These are phyloP conservation scores for Penicillium coffeae DNA, from an alignment of 495 filamentous ascomycete genomes.

Conservation along the genomic window DNA sequence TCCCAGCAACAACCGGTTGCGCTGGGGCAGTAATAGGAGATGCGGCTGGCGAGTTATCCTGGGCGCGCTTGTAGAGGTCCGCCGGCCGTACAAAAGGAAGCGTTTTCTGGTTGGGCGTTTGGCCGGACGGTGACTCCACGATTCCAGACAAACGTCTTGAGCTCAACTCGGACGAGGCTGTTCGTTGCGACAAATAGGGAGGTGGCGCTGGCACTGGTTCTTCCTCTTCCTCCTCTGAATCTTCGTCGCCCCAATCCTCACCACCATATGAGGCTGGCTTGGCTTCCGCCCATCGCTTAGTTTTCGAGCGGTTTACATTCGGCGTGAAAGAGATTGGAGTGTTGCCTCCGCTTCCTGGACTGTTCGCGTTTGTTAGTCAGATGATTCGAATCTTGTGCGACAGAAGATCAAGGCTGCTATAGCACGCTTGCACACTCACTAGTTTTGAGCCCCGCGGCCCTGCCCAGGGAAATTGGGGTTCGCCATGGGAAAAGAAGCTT, in stretches of 20 bases:
- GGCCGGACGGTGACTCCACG: constrained; percentile 16
- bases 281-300: constrained; percentile 91
- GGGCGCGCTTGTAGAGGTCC: constrained; percentile 73
- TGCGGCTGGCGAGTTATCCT: constrained; percentile 54
- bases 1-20: not conserved
- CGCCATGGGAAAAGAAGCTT: constrained; percentile 16
- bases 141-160: constrained; percentile 16
- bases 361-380: constrained; percentile 16
- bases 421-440: constrained; percentile 14
- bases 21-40: constrained; percentile 1
- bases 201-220: constrained; percentile 34
- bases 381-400: constrained; percentile 16
- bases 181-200: constrained; percentile 31
- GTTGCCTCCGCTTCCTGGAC: constrained; percentile 23
- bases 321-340: constrained; percentile 61
- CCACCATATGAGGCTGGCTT: constrained; percentile 86
- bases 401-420: not conserved
- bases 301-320: constrained; percentile 88
- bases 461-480: constrained; percentile 19
- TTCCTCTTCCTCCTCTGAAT: constrained; percentile 71
- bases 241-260: constrained; percentile 88
- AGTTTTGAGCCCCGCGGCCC: constrained; percentile 21
- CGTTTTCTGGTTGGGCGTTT: constrained; percentile 37
- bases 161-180: constrained; percentile 27
- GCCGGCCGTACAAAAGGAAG: constrained; percentile 68